A percentile compares a stretch with the other conserved stretches of the same genome.
These are phyloP conservation scores for Exserohilum rostratum DNA, from an alignment of 2,329 filamentous ascomycete species.

Conservation along the genomic window DNA sequence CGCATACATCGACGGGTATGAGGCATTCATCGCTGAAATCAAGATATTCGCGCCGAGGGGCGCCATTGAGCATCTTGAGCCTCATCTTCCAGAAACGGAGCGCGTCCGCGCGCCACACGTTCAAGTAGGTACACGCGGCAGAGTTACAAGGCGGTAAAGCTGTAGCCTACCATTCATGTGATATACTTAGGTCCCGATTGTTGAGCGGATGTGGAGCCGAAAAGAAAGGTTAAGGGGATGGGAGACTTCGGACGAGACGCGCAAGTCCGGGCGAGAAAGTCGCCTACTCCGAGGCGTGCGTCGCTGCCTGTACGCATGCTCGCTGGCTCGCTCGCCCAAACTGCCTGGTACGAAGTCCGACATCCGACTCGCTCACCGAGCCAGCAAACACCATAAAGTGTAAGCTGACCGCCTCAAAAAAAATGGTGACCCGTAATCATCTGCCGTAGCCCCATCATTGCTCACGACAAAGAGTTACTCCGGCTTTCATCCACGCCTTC, in stretches of 20 bases:
- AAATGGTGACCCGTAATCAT: not conserved
- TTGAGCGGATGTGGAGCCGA: constrained; percentile 3
- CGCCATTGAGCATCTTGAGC: constrained; percentile 62
- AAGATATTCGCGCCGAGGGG: constrained; percentile 62
- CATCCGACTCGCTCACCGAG: constrained; percentile 4
- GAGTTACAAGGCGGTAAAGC: not conserved
- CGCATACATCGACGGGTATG: constrained; percentile 56
- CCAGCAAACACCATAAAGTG: constrained; percentile 3
- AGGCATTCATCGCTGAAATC: constrained; percentile 62
- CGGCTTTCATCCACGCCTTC: not conserved
- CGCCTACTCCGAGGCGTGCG: constrained; percentile 2
- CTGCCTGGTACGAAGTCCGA: not conserved
- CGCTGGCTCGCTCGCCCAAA: not conserved
- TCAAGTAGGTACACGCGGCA: not conserved
- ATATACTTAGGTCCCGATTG: not conserved
- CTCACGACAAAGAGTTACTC: constrained; percentile 3
- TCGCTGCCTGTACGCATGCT: no score
- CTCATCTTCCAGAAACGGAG: constrained; percentile 43
- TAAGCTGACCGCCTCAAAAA: not conserved
- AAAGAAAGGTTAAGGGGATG: not conserved
- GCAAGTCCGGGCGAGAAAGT: not conserved
- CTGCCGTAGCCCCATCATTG: not conserved
- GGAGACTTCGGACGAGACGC: constrained; percentile 4
- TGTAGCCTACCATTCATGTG: not conserved
- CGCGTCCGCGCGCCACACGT: not conserved